Conservation (phyloP, 768 basidiomycete species). For the Tricholoma hemisulphureum region DNA sequence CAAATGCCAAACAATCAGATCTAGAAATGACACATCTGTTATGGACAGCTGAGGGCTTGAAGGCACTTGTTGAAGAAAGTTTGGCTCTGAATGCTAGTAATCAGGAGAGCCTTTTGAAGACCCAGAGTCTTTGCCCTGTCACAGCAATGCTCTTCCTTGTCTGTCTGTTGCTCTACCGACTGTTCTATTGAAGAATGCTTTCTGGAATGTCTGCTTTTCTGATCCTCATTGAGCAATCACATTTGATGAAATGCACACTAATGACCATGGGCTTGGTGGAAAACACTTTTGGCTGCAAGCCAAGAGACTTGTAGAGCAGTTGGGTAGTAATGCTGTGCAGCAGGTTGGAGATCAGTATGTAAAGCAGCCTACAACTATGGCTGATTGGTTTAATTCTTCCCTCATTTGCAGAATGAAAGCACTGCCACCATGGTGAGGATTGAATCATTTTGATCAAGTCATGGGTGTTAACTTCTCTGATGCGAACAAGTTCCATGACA, state of each 20-base stretch:
- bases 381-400: neutral
- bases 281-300: neutral
- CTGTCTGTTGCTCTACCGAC: neutral
- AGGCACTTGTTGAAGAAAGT: conserved; percentile 4
- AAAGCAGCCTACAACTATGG: too few relatives aligned
- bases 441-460: conserved; percentile 29
- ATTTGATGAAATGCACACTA: too few relatives aligned
- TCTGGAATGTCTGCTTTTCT: conserved; percentile 33
- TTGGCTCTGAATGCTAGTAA: conserved; percentile 1
- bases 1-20: conserved; percentile 13
- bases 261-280: too few relatives aligned
- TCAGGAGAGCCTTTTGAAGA: conserved; percentile 13
- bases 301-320: neutral
- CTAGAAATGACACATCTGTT: conserved; percentile 3
- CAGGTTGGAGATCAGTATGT: neutral
- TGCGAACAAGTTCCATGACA: conserved; percentile 31
- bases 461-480: conserved; percentile 26
- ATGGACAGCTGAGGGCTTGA: neutral
- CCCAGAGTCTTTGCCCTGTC: neutral
- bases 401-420: conserved; percentile 18
- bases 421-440: conserved; percentile 30
- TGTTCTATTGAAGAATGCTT: conserved; percentile 31
- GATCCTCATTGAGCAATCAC: conserved; percentile 32
- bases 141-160: too few relatives aligned
- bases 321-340: neutral